These are phyloP conservation scores for Cornus suecica DNA, from an alignment of 148 eudicot species.

Conservation along the genomic window DNA sequence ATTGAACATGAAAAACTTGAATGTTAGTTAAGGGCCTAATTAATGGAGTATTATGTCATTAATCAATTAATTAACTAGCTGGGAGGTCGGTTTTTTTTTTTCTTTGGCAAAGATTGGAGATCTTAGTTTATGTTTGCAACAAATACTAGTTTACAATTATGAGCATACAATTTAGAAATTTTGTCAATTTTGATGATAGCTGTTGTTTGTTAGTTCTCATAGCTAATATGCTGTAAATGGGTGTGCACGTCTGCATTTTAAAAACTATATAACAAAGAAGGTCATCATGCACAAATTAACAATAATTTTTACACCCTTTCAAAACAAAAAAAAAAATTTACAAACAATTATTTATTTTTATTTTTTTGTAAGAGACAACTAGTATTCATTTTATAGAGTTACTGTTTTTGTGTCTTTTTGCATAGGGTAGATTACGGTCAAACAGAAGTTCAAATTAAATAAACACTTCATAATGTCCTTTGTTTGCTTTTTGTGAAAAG, in stretches of 20 bases:
- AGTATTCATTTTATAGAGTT: not conserved
- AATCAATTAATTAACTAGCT: not conserved
- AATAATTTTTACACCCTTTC: no score
- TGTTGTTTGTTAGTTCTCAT: not conserved
- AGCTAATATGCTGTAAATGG: not conserved
- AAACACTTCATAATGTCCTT: no score
- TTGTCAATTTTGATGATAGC: not conserved
- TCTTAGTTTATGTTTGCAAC: not conserved
- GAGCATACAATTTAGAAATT: not conserved
- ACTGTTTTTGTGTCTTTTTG: no score
- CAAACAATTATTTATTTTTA: not conserved
- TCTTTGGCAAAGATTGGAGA: not conserved
- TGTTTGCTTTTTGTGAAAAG: no score
- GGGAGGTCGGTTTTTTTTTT: not conserved
- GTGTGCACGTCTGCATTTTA: not conserved
- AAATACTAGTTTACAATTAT: not conserved
- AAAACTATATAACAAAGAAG: not conserved
- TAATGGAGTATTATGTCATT: not conserved
- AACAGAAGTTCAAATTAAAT: no score
- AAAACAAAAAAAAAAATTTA: no score
- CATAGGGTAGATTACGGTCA: no score
- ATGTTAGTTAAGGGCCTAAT: not conserved
- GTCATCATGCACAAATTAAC: no score
- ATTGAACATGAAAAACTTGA: not conserved
- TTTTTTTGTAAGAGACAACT: not conserved